phyloP scores from a whole-genome alignment of 768 basidiomycete species.

The Lactarius sanguifluus region DNA sequence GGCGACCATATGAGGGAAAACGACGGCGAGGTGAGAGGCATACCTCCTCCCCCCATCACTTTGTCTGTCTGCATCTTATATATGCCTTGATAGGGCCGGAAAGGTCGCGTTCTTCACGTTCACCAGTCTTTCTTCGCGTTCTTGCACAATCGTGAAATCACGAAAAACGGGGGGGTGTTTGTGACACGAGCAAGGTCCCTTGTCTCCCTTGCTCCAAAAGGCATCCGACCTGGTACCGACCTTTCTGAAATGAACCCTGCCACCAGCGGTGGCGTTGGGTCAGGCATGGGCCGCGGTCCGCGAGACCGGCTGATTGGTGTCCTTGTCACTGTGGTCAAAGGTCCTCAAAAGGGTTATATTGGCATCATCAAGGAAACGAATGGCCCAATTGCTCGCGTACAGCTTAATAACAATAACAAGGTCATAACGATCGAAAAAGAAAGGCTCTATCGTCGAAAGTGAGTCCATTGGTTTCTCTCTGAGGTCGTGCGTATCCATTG shows the following conservation, averaged over 20 bases:
- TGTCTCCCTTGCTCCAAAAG: conserved; percentile 84
- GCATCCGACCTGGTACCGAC: conserved; percentile 67
- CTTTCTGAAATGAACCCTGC: conserved; percentile 92
- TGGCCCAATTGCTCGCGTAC: conserved; percentile 81
- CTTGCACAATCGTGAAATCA: conserved; percentile 86
- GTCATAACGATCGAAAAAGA: conserved; percentile 83
- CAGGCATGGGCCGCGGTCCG: conserved; percentile 77
- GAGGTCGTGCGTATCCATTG: conserved; percentile 16
- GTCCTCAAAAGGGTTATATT: conserved; percentile 85
- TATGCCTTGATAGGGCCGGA: conserved; percentile 57
- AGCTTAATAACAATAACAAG: conserved; percentile 87
- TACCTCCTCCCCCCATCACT: neutral
- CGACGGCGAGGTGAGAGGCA: conserved; percentile 70
- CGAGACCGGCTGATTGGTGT: conserved; percentile 81
- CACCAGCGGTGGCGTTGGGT: conserved; percentile 59
- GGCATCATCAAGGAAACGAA: conserved; percentile 96
- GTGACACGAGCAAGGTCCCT: conserved; percentile 85
- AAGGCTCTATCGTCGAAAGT: conserved; percentile 73
- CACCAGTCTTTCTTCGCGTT: conserved; percentile 94
- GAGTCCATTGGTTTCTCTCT: conserved; percentile 35
- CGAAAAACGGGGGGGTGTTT: conserved; percentile 92
- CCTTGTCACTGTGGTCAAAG: conserved; percentile 77
- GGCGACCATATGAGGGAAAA: conserved; percentile 93
- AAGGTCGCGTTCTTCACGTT: conserved; percentile 89
- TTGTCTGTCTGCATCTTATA: conserved; percentile 4